Base-by-base conservation (phyloP, 345 rosid species). In the Anacardium occidentale region DNA sequence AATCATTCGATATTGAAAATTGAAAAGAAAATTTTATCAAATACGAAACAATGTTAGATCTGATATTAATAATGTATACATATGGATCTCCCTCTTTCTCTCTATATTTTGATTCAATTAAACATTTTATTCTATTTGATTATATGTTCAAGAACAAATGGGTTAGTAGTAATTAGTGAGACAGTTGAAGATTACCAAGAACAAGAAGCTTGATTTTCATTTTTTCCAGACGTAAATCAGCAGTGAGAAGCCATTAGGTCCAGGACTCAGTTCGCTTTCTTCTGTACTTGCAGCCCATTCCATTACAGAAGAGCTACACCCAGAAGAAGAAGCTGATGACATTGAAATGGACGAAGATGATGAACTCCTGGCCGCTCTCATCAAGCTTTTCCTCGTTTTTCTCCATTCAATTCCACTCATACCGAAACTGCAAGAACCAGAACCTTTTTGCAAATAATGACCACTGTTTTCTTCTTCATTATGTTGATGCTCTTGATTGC, bases 221-320 rank as follows among this genome's bases (percentile, higher is more conserved):
- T 88, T 91, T 73, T 84, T 95, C 99, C 98, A 89, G 21, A 92
- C 96, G 73, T 95, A 88, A 64, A 95, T 89, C 17, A 91, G 82
- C 79, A 95, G 68, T 15, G 96, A 86, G 83, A 92, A 91, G 44
- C 94, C 99, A 50, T 74, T 71, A 10, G 90, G 91, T 29, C 84
- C 81, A 26, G 83, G 76, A 68, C 79, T 73, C 18, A 84, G 53
- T 32, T 92, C 94, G 5, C 69, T 69, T 73, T 90, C 98, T 81
- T 89, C 94, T 25, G 76, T 54, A 73, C 91, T 95, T 3, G 96
- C 97, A 4, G 96, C 97, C 99, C 98, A 95, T 66, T 92, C 99
- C 94, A 88, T 83, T 6, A 95, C 94, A 14, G 99, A 91, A 0
- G 93, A 91, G 64, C 97, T 82, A 62, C 94, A 80, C 1, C 84